Percentiles rank a stretch among this genome's conserved stretches.
Evolutionary conservation across 257 asterid genomes (phyloP).

Genomic region (Cinchona pubescens): DNA sequence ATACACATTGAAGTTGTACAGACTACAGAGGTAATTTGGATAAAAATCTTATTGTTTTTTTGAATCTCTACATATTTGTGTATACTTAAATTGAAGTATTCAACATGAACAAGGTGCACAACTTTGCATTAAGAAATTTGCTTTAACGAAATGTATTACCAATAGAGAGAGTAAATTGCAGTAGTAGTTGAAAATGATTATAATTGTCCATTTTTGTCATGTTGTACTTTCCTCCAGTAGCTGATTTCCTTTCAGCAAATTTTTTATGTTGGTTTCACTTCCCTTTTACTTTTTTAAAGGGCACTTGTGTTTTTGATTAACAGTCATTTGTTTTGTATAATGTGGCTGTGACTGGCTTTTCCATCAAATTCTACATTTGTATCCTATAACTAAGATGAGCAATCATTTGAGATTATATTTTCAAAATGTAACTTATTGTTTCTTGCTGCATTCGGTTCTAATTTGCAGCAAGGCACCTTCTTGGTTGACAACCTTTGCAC

Average conservation of each 20-base stretch:
- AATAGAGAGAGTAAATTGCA: not conserved
- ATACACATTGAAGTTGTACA: constrained; percentile 67
- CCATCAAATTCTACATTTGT: not conserved
- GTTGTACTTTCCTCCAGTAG: not conserved
- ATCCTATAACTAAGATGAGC: not conserved
- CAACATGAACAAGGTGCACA: not conserved
- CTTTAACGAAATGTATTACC: not conserved
- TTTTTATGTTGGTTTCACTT: not conserved
- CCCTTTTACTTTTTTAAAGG: not conserved
- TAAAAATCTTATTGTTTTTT: not conserved
- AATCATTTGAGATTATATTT: not conserved
- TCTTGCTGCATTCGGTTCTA: constrained; percentile 6
- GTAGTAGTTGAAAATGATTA: not conserved
- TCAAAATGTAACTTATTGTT: not conserved
- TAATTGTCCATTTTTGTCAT: not conserved
- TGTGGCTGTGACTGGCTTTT: not conserved
- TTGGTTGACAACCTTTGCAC: constrained; percentile 80
- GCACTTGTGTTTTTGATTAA: not conserved
- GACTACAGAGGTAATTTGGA: constrained; percentile 60
- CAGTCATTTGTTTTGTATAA: not conserved
- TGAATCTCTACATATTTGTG: not conserved
- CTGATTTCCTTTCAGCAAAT: not conserved
- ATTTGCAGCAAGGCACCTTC: constrained; percentile 78
- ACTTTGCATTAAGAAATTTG: not conserved
- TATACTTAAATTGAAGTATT: not conserved